Conservation (phyloP, 768 basidiomycete genomes). For the Termitomyces sp. region DNA sequence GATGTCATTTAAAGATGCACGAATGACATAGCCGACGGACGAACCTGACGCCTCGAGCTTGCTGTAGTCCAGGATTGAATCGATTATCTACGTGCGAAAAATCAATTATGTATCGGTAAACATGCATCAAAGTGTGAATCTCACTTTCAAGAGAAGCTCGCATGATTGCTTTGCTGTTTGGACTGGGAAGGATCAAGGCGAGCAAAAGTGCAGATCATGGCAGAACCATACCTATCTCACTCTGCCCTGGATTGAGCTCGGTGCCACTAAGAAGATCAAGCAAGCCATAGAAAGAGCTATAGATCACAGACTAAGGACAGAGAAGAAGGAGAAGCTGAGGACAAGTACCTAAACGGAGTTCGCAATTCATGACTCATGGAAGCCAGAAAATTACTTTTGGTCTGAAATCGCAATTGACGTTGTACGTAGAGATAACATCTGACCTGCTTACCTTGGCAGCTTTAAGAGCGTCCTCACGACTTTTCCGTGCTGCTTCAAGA, state of each 20-base stretch:
- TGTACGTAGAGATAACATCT: neutral
- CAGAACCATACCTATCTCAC: slow-evolving; percentile 51
- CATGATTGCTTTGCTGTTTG: slow-evolving; percentile 79
- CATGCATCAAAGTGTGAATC: neutral
- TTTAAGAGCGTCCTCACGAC: slow-evolving; percentile 67
- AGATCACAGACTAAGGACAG: neutral
- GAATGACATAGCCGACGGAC: neutral
- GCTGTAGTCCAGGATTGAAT: slow-evolving; percentile 75
- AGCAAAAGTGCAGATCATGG: neutral
- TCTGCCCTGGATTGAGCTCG: slow-evolving; percentile 62
- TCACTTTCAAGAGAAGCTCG: slow-evolving; percentile 64
- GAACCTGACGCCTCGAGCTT: slow-evolving; percentile 71
- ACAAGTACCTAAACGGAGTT: slow-evolving; percentile 62
- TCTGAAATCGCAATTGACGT: slow-evolving; percentile 29
- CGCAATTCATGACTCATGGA: slow-evolving; percentile 77
- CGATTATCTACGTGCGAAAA: slow-evolving; percentile 52
- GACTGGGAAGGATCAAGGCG: slow-evolving; percentile 28
- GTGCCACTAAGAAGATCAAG: slow-evolving; percentile 71
- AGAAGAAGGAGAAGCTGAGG: neutral
- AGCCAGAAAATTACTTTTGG: slow-evolving; percentile 74
- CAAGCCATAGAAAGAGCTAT: slow-evolving; percentile 70
- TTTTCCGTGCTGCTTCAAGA: slow-evolving; percentile 62
- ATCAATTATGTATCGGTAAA: neutral
- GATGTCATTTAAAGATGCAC: slow-evolving; percentile 5
- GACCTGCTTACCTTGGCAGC: slow-evolving; percentile 53